Conservation (phyloP, 75 land plant genomes). For the Picea sitchensis region DNA sequence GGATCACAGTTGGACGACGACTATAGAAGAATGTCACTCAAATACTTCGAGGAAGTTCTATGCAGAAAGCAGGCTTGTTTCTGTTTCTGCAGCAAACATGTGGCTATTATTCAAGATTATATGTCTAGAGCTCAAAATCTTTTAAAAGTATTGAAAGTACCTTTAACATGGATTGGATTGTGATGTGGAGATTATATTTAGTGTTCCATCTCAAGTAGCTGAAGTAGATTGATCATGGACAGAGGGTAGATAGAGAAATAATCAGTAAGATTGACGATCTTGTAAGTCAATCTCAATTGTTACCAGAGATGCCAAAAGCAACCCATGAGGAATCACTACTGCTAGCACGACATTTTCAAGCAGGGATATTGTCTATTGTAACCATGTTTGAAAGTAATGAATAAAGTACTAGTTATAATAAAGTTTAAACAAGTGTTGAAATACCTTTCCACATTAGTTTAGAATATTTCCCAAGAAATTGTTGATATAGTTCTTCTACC, state of each 20-base stretch:
- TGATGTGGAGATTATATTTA: constrained; percentile 62
- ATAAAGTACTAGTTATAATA: background rate
- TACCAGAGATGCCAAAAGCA: background rate
- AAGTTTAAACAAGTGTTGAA: too few relatives aligned
- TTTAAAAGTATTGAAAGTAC: constrained; percentile 59
- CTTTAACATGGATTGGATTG: constrained; percentile 59
- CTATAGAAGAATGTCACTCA: constrained; percentile 22
- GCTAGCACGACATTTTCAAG: background rate
- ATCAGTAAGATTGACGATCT: background rate
- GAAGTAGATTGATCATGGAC: background rate
- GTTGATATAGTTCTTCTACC: too few relatives aligned
- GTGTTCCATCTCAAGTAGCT: constrained; percentile 19
- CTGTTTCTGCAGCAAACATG: constrained; percentile 20
- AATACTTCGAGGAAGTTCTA: too few relatives aligned
- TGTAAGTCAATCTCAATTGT: too few relatives aligned
- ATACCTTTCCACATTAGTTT: too few relatives aligned
- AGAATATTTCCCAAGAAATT: too few relatives aligned
- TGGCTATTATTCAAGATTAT: constrained; percentile 52
- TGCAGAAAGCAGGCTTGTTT: constrained; percentile 25
- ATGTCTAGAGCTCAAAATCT: constrained; percentile 60
- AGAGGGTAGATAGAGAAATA: background rate
- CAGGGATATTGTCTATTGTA: background rate
- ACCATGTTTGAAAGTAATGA: background rate
- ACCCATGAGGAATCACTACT: background rate
- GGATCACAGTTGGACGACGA: constrained; percentile 26